Evolutionary conservation across 768 basidiomycete species (phyloP), one percentile per base, ranked within the genome.

Genomic region (Phaeotremella skinneri): DNA sequence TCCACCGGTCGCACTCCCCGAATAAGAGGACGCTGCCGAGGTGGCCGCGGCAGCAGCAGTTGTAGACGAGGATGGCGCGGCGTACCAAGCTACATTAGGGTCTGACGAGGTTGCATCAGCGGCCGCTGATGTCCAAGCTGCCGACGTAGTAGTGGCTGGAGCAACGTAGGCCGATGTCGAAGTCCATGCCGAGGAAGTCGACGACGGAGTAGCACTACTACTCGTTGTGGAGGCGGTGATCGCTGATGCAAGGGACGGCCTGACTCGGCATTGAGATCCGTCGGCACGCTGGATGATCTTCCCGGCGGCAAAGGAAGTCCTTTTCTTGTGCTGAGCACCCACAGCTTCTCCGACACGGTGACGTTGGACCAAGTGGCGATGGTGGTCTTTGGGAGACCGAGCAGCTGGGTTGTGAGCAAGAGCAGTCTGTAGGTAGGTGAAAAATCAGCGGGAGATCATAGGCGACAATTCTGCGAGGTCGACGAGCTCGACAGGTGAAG

Each of bases 211-310:
- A 9, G 62, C 7, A 25, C 26, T 21, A 26, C 17, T n/a, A n/a
- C n/a, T n/a, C n/a, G n/a, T n/a, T n/a, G n/a, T 51, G 41, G 54
- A 41, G 13, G 59, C 21, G 41, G 51, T 29, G 2, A 31, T 39
- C 20, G 34, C 42, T 20, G 54, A 54, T 21, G 32, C 51, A 54
- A 29, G 43, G 45, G 39, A 37, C 45, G 23, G 61, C 27, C 63
- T 52, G 30, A 68, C 63, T 49, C 72, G 63, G 49, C 72, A 74
- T 43, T 63, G 52, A 4, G 61, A 59, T 16, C 69, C 72, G 49
- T 74, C 65, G 17, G 67, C 61, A 4, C 55, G 41, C n/a, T 62
- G 48, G 17, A 58, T 54, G 43, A 70, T 55, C 37, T 67, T 25
- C 14, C 31, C 34, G 9, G 45, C 41, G 16, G 51, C 55, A 14